Percentiles rank a stretch among this genome's conserved stretches.
Conservation (phyloP, 768 basidiomycete species). For the Mycena haematopus region DNA sequence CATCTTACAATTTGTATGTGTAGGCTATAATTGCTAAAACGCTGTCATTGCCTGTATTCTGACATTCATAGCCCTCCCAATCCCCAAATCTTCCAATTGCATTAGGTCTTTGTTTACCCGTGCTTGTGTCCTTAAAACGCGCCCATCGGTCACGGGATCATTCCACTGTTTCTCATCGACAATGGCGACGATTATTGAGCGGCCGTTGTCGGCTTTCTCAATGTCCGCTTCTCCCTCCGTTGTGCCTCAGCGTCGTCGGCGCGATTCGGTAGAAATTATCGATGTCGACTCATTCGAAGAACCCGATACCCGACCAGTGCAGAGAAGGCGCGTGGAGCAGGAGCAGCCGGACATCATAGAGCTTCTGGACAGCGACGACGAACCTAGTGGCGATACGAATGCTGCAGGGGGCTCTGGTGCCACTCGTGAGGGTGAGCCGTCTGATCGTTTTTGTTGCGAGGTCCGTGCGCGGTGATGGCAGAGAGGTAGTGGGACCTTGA, state of each 20-base stretch:
- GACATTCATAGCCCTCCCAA: too few species aligned
- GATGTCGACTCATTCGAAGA: slow-evolving; percentile 24
- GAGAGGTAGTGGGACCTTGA: not conserved
- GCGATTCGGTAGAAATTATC: slow-evolving; percentile 21
- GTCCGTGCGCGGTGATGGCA: not conserved
- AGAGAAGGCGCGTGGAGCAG: slow-evolving; percentile 19
- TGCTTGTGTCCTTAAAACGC: not conserved
- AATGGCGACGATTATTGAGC: slow-evolving; percentile 25
- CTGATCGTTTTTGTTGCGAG: not conserved
- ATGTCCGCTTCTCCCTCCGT: not conserved
- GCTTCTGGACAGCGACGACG: slow-evolving; percentile 29
- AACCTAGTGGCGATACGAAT: not conserved
- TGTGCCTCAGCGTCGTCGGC: slow-evolving; percentile 16
- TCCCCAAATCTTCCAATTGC: too few species aligned
- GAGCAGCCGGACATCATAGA: slow-evolving; percentile 21
- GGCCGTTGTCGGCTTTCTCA: slow-evolving; percentile 6
- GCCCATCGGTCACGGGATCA: not conserved
- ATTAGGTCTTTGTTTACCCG: not conserved
- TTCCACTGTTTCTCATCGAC: not conserved
- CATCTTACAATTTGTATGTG: too few species aligned
- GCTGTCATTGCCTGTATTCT: too few species aligned
- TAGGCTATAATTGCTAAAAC: too few species aligned
- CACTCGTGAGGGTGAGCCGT: slow-evolving; percentile 6
- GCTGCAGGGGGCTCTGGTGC: slow-evolving; percentile 1
- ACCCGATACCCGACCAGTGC: slow-evolving; percentile 1